Conservation (phyloP, 1,284 basidiomycete genomes). For the Malassezia caprae region DNA sequence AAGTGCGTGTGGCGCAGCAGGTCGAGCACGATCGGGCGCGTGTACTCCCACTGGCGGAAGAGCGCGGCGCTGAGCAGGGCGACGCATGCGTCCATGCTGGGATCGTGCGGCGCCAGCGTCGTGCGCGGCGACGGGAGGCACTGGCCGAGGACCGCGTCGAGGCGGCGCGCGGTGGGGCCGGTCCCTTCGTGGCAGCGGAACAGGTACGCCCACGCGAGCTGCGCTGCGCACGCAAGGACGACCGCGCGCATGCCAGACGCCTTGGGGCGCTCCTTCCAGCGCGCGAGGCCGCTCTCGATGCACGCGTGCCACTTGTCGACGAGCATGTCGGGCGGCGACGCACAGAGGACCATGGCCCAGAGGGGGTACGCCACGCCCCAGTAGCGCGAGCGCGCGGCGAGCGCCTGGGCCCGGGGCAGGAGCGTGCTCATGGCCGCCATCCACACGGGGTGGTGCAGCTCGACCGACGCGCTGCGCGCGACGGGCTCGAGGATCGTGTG, state of each 20-base stretch:
- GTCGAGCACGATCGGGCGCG: slow-evolving; percentile 63
- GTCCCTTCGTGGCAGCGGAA: slow-evolving; percentile 79
- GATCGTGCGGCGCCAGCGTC: slow-evolving; percentile 61
- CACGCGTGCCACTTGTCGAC: slow-evolving; percentile 65
- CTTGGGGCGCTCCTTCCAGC: slow-evolving; percentile 57
- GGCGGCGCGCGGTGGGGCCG: slow-evolving; percentile 64
- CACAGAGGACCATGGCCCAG: slow-evolving; percentile 70
- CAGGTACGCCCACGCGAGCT: slow-evolving; percentile 84
- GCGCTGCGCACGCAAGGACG: slow-evolving; percentile 70
- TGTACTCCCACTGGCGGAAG: slow-evolving; percentile 75
- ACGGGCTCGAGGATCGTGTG: slow-evolving; percentile 74
- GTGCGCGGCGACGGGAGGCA: slow-evolving; percentile 68
- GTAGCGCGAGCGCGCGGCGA: slow-evolving; percentile 80
- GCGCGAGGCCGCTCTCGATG: slow-evolving; percentile 55
- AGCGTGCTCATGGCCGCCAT: slow-evolving; percentile 78
- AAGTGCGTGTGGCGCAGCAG: slow-evolving; percentile 35
- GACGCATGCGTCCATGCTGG: slow-evolving; percentile 65
- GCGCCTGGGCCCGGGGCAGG: slow-evolving; percentile 70
- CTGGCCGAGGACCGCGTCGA: slow-evolving; percentile 66
- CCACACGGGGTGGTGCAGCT: slow-evolving; percentile 92
- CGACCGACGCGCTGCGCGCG: slow-evolving; percentile 81
- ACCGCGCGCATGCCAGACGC: slow-evolving; percentile 66
- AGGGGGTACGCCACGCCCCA: slow-evolving; percentile 81
- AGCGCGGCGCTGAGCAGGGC: slow-evolving; percentile 74
- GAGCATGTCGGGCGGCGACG: slow-evolving; percentile 76